These are phyloP conservation scores for Ceratocystis variospora DNA, from an alignment of 2,329 filamentous ascomycete genomes.

Conservation along the genomic window DNA sequence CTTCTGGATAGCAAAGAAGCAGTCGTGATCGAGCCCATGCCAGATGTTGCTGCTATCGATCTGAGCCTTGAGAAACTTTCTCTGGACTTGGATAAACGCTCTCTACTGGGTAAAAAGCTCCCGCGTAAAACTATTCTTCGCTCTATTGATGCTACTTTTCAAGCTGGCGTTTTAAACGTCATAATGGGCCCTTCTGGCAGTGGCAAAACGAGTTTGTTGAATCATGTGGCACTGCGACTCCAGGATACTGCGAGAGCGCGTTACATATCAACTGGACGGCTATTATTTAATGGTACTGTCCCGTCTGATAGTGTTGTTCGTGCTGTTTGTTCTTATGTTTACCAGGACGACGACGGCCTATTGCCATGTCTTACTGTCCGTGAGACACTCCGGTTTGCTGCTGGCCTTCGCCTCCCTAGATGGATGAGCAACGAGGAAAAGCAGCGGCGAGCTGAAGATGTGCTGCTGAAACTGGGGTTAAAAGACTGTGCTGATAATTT, in stretches of 20 bases:
- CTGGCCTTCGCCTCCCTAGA: slow-evolving; percentile 53
- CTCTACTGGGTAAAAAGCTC: slow-evolving; percentile 36
- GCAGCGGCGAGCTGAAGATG: slow-evolving; percentile 51
- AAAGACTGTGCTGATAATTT: slow-evolving; percentile 67
- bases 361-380: slow-evolving; percentile 61
- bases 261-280: slow-evolving; percentile 47
- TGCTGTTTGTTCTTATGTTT: slow-evolving; percentile 63
- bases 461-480: slow-evolving; percentile 59
- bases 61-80: slow-evolving; percentile 52
- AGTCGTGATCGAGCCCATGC: slow-evolving; percentile 40
- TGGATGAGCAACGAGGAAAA: slow-evolving; percentile 60
- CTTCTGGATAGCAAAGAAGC: slow-evolving; percentile 58
- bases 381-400: slow-evolving; percentile 58
- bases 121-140: slow-evolving; percentile 49
- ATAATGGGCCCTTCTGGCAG: slow-evolving; percentile 71
- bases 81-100: slow-evolving; percentile 49
- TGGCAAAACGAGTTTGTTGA: slow-evolving; percentile 62
- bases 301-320: slow-evolving; percentile 56
- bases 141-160: slow-evolving; percentile 52
- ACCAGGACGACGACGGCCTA: slow-evolving; percentile 63
- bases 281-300: slow-evolving; percentile 55
- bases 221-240: slow-evolving; percentile 56
- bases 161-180: slow-evolving; percentile 55
- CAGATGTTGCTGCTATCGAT: slow-evolving; percentile 45
- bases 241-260: slow-evolving; percentile 46